Conservation (phyloP, 192 early-diverging fungal genomes). For the Backusella circina region DNA sequence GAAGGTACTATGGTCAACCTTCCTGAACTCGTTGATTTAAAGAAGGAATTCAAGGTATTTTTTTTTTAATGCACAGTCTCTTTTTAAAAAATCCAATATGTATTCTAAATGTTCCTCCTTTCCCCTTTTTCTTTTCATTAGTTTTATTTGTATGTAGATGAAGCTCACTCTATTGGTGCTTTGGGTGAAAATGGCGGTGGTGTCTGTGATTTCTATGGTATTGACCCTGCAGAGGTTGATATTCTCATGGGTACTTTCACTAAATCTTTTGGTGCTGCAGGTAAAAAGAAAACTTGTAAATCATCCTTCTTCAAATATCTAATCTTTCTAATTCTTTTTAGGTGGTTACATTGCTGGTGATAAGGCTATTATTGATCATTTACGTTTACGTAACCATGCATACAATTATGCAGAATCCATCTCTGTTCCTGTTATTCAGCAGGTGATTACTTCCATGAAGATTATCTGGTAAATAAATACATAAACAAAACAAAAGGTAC, state of each 20-base stretch:
- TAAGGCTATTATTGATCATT: conserved; percentile 68
- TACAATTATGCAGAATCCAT: conserved; percentile 91
- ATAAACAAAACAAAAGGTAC: not conserved
- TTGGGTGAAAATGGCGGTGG: conserved; percentile 92
- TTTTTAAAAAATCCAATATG: not conserved
- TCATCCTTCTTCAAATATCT: not conserved
- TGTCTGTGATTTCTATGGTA: conserved; percentile 93
- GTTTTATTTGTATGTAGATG: conserved; percentile 96
- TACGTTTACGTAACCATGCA: conserved; percentile 77
- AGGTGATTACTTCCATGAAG: conserved; percentile 83
- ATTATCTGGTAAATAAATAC: conserved; percentile 52
- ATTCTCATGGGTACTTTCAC: conserved; percentile 98
- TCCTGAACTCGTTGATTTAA: conserved; percentile 85
- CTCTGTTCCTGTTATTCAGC: conserved; percentile 79
- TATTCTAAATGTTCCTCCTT: not conserved
- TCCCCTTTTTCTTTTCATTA: conserved; percentile 14
- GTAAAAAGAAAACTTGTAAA: not conserved
- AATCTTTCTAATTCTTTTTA: not conserved
- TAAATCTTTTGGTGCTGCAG: conserved; percentile 96
- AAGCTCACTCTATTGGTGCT: conserved; percentile 96
- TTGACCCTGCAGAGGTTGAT: conserved; percentile 88
- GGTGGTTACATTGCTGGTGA: conserved; percentile 87
- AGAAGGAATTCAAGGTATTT: conserved; percentile 82
- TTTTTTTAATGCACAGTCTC: not conserved
- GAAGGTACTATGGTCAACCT: conserved; percentile 90